Base-by-base conservation (phyloP, 768 basidiomycete species). In the Hemileccinum impolitum region DNA sequence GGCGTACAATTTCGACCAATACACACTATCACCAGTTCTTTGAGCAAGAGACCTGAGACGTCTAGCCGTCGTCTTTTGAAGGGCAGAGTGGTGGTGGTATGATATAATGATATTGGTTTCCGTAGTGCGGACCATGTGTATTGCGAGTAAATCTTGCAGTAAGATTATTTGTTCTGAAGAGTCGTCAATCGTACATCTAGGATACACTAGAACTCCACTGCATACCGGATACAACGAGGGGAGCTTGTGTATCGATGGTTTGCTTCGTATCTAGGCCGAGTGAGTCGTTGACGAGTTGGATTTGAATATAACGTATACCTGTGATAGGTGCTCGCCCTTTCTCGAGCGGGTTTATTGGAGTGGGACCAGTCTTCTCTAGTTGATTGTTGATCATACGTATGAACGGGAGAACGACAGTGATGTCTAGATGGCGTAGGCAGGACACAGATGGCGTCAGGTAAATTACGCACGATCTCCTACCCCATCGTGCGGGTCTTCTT, bases 321-420 rank as follows among this genome's bases (percentile, higher is more conserved):
- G 52, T 56, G 28, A 61, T 12, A 4, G 45, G 35, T 4, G 18
- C 48, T 14, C 8, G 13, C 12, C 49, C 42, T 31, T 57, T 56
- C 19, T 39, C 45, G 15, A 13, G 19, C 64, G 25, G 67, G 32
- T 34, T 52, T 30, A 8, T 4, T 30, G 28, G 28, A 30, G 28
- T 30, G 11, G 28, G 28, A 9, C 9, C 9, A 12, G 28, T 30
- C 38, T 45, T 51, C 21, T 45, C 42, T 19, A 44, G 48, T 6
- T 45, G 13, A 45, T 72, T 70, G 49, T 61, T 55, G 59, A 75
- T 67, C 3, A 68, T 54, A 8, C 78, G 72, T 50, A 71, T 59
- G 44, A 74, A 76, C 1, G 67, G 68, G 7, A 76, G 61, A 7
- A 71, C 70, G 34, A 76, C 68, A 3, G 75, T 75, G 39, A 76